Evolutionary conservation across 495 filamentous ascomycete species (phyloP), one percentile per base, ranked within the genome.

Genomic region (Penicillium flavigenum): DNA sequence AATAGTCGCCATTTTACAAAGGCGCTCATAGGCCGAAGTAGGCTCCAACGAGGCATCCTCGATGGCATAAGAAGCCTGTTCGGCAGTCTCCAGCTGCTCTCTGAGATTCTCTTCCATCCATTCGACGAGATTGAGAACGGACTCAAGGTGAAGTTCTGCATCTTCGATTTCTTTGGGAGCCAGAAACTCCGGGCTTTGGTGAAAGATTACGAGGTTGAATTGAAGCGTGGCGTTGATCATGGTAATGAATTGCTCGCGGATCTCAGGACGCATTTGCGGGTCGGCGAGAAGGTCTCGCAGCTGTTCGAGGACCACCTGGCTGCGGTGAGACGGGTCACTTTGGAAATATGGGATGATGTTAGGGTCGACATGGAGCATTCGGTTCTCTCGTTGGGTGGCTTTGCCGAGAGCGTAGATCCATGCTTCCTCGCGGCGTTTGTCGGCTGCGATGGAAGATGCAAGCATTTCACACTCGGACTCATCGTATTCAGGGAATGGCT

Each of bases 401-500:
- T 62, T 65, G 8, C 59, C 54, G 45, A 75, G 48, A 5, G 70
- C 66, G 22, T n/a, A 6, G 31, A 22, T 47, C 52, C 52, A 55
- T 22, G 29, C 52, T 17, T 60, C 57, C 0, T 61, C 52, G 44
- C 68, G 67, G 3, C 61, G 61, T 20, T 62, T 31, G 0, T 61
- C 55, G 19, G 47, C 41, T 32, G 64, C 63, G 3, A 54, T 43
- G 8, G 47, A 38, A 3, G 47, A 29, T 32, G 65, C 54, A 8
- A 52, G 16, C 2, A n/a, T 62, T 58, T 43, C 36, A 14, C 50
- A 52, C 5, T 41, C 50, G 8, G 36, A 16, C 10, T 69, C 66
- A 26, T 68, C 58, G 53, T 70, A 77, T 5, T 65, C 65, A 1
- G 72, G 72, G 45, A 77, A 77, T 0, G 74, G 68, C 46, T 75